phyloP scores from a whole-genome alignment of 2,329 filamentous ascomycete species.

The Alternaria rosae region DNA sequence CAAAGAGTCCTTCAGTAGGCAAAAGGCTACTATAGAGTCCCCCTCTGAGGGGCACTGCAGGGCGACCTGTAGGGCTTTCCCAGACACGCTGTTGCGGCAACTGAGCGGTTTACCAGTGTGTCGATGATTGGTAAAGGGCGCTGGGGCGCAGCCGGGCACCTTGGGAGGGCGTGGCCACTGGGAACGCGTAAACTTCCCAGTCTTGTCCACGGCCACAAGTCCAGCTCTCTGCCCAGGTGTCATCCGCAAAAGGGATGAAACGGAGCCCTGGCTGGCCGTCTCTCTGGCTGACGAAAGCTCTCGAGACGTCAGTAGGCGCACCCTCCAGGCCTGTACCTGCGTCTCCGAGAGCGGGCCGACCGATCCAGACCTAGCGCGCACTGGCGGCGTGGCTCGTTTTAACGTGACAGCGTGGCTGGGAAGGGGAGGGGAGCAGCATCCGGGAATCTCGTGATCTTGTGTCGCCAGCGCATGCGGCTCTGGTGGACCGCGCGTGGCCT shows the following conservation, averaged over 20 bases:
- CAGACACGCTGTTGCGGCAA: background rate
- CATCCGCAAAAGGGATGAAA: conserved; percentile 33
- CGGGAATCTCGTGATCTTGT: conserved; percentile 26
- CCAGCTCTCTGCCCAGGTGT: conserved; percentile 3
- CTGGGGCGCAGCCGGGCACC: conserved; percentile 24
- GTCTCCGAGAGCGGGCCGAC: conserved; percentile 21
- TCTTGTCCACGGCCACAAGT: conserved; percentile 16
- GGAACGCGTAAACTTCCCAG: conserved; percentile 19
- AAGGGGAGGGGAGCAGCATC: conserved; percentile 26
- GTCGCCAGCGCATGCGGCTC: conserved; percentile 34
- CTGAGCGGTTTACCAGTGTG: background rate
- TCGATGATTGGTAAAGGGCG: conserved; percentile 17
- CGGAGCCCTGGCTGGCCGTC: conserved; percentile 16
- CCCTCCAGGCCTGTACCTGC: conserved; percentile 35
- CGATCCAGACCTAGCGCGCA: background rate
- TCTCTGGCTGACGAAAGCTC: conserved; percentile 25
- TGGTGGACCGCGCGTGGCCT: conserved; percentile 23
- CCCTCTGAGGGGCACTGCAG: conserved; percentile 11
- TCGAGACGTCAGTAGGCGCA: conserved; percentile 14
- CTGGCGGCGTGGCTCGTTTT: conserved; percentile 24
- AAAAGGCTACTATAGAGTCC: conserved; percentile 2
- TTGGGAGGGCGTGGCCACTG: conserved; percentile 16
- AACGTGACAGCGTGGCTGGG: conserved; percentile 34
- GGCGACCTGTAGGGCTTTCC: conserved; percentile 26
- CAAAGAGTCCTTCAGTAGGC: conserved; percentile 6